Evolutionary conservation across 2,329 filamentous ascomycete species (phyloP).

Genomic region (Penicillium verrucosum): DNA sequence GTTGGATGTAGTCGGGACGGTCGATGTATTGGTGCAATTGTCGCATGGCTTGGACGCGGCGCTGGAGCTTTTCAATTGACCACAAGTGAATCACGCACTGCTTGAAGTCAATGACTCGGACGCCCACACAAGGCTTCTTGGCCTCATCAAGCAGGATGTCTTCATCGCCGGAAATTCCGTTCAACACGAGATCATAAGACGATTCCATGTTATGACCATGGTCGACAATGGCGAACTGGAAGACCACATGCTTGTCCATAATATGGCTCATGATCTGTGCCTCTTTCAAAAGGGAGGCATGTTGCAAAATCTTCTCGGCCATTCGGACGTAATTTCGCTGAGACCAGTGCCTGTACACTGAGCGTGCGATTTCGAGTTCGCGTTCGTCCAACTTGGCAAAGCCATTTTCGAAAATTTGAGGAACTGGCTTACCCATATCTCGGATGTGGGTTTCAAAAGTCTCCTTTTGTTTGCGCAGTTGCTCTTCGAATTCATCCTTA

Average conservation of each 20-base stretch:
- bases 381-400: slow-evolving; percentile 60
- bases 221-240: slow-evolving; percentile 92
- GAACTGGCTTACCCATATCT: slow-evolving; percentile 61
- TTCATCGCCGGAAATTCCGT: slow-evolving; percentile 82
- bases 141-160: slow-evolving; percentile 77
- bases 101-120: slow-evolving; percentile 88
- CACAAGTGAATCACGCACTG: slow-evolving; percentile 83
- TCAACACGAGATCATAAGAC: slow-evolving; percentile 93
- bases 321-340: slow-evolving; percentile 85
- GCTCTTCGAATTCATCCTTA: slow-evolving; percentile 84
- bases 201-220: slow-evolving; percentile 84
- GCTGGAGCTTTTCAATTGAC: slow-evolving; percentile 89
- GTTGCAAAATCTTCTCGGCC: slow-evolving; percentile 86
- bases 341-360: slow-evolving; percentile 71
- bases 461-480: slow-evolving; percentile 77
- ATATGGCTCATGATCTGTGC: slow-evolving; percentile 98
- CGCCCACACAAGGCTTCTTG: slow-evolving; percentile 83
- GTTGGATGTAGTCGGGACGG: slow-evolving; percentile 88
- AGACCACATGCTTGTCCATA: slow-evolving; percentile 86
- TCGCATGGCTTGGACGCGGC: slow-evolving; percentile 85
- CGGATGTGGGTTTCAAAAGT: slow-evolving; percentile 82
- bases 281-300: slow-evolving; percentile 85
- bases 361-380: slow-evolving; percentile 68
- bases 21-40: slow-evolving; percentile 97
- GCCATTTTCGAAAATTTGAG: slow-evolving; percentile 48